These are phyloP conservation scores for Sextonia rubra DNA, from an alignment of 164 flowering plant species.

Conservation along the genomic window DNA sequence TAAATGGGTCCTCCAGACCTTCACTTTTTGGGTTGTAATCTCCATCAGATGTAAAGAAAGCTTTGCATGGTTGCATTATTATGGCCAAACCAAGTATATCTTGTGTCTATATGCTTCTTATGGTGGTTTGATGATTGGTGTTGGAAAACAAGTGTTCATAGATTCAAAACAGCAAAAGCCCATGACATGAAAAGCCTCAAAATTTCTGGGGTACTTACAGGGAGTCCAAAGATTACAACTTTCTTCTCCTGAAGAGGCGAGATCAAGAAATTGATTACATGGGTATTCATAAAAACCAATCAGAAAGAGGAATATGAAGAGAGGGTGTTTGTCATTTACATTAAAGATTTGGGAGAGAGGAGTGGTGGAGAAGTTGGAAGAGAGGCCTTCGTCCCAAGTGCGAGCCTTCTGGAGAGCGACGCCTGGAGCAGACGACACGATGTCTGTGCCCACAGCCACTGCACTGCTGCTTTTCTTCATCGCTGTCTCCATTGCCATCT, in stretches of 20 bases:
- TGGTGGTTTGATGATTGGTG: too few species aligned
- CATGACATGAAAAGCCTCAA: too few species aligned
- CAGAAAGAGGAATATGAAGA: neutral
- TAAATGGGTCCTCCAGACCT: too few species aligned
- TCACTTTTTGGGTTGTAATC: too few species aligned
- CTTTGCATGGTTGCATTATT: too few species aligned
- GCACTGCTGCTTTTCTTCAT: neutral
- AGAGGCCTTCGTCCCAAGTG: constrained; percentile 91
- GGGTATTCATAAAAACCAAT: neutral
- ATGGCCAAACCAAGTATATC: too few species aligned
- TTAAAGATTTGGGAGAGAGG: constrained; percentile 75
- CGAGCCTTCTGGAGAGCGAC: constrained; percentile 92
- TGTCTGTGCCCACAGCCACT: constrained; percentile 50
- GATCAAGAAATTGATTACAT: neutral
- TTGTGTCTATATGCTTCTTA: too few species aligned
- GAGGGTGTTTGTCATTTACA: constrained; percentile 28
- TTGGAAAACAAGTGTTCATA: neutral
- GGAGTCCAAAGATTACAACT: constrained; percentile 96
- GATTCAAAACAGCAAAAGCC: neutral
- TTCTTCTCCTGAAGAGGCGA: constrained; percentile 68
- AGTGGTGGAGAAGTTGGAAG: constrained; percentile 85
- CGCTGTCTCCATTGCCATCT: neutral
- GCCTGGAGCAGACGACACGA: constrained; percentile 65
- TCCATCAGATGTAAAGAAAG: too few species aligned
- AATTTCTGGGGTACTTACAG: constrained; percentile 49